A percentile compares a stretch with the other conserved stretches of the same genome.
phyloP scores from a whole-genome alignment of 2,329 filamentous ascomycete genomes.

The Dissoconium aciculare region DNA sequence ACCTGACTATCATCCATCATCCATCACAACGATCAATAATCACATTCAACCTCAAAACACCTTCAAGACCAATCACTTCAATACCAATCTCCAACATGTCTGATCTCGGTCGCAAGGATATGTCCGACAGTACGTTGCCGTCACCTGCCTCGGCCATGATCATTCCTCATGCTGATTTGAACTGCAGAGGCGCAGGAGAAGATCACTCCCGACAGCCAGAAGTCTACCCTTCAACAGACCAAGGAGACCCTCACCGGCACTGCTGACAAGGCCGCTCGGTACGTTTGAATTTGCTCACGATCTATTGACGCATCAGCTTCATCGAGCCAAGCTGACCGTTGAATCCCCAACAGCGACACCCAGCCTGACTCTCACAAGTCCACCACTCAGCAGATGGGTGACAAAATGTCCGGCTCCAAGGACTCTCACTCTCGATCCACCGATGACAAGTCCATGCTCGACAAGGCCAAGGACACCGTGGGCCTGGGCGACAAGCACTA shows the following conservation, averaged over 20 bases:
- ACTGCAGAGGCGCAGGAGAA: conserved; percentile 40
- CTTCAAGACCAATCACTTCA: conserved; percentile 12
- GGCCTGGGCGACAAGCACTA: conserved; percentile 30
- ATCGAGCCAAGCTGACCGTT: background rate
- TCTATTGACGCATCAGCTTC: background rate
- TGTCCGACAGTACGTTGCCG: conserved; percentile 31
- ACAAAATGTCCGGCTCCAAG: conserved; percentile 35
- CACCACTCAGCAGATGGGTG: conserved; percentile 35
- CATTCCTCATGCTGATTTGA: conserved; percentile 12
- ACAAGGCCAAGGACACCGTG: conserved; percentile 35
- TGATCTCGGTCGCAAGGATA: conserved; percentile 48
- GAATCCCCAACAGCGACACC: conserved; percentile 23
- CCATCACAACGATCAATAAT: conserved; percentile 7
- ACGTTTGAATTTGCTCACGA: conserved; percentile 11
- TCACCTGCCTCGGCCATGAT: conserved; percentile 3
- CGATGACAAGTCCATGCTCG: conserved; percentile 25
- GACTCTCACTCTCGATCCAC: conserved; percentile 22
- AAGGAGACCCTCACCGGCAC: conserved; percentile 43
- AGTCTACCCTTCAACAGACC: conserved; percentile 45
- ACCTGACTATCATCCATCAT: conserved; percentile 6
- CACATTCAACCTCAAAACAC: conserved; percentile 13
- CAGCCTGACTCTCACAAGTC: conserved; percentile 43
- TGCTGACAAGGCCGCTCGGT: conserved; percentile 40
- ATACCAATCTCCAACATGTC: conserved; percentile 37
- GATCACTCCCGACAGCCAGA: conserved; percentile 43